Percentiles rank a stretch among this genome's conserved stretches.
Conservation (phyloP, 805 yeast species). For the Wickerhamiella bombiphila region DNA sequence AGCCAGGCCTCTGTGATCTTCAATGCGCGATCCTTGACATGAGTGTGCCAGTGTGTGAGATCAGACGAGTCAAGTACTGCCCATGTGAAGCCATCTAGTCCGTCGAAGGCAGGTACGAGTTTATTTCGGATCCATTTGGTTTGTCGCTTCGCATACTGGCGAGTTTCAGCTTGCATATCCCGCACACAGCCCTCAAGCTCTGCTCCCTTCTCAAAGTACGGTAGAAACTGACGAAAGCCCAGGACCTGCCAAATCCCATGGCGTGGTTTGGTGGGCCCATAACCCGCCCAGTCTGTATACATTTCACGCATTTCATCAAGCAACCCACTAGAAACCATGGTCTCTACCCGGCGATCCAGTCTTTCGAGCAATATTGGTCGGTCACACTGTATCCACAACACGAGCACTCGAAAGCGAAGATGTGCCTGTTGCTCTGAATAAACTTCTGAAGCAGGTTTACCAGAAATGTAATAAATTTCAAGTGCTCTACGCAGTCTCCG, state of each 20-base stretch:
- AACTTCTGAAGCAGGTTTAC: slow-evolving; percentile 51
- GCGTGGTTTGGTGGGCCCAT: slow-evolving; percentile 11
- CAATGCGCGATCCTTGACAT: slow-evolving; percentile 44
- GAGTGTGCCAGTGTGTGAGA: slow-evolving; percentile 40
- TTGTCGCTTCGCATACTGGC: slow-evolving; percentile 78
- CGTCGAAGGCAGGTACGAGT: slow-evolving; percentile 21
- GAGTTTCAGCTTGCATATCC: slow-evolving; percentile 64
- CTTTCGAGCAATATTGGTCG: slow-evolving; percentile 42
- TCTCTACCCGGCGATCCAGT: slow-evolving; percentile 67
- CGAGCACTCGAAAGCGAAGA: slow-evolving; percentile 27
- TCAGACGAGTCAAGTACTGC: slow-evolving; percentile 69
- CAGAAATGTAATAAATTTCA: slow-evolving; percentile 60
- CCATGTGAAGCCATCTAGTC: slow-evolving; percentile 24
- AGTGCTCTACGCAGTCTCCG: slow-evolving; percentile 67
- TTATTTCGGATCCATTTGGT: slow-evolving; percentile 78
- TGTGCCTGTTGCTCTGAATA: slow-evolving; percentile 47
- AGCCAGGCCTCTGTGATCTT: slow-evolving; percentile 33
- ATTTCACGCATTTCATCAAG: slow-evolving; percentile 51
- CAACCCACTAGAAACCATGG: slow-evolving; percentile 63
- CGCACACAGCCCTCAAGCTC: slow-evolving; percentile 13
- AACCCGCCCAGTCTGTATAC: slow-evolving; percentile 23
- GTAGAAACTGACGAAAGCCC: slow-evolving; percentile 49
- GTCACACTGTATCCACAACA: slow-evolving; percentile 73
- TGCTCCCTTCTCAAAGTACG: slow-evolving; percentile 11
- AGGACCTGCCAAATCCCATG: slow-evolving; percentile 87